Base-by-base conservation (phyloP, 2,329 filamentous ascomycete genomes). In the Alternaria brassicicola region DNA sequence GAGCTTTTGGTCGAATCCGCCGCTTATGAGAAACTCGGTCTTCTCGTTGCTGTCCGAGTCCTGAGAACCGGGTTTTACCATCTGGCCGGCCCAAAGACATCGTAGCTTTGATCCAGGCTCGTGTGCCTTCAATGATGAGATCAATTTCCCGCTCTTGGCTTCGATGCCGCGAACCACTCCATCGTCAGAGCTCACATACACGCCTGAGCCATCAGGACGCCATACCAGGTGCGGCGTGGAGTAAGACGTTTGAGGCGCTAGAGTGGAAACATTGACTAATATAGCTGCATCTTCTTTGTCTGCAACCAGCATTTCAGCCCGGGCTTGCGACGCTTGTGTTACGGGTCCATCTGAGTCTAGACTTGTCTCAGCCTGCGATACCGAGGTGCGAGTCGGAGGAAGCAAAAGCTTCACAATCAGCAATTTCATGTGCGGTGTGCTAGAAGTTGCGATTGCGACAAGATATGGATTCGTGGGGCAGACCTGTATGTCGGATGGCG, bases 181-280 rank as follows among this genome's bases (percentile, higher is more conserved):
- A 69, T 89, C 87, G 65, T 89, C 87, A 3, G 85, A 85, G 74
- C 87, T 89, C 12, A 89, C 85, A 81, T 85, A 89, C 0, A 89
- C 76, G 0, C 87, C 87, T 39, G 79, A 83, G 1, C 85, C 86
- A 69, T 87, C 82, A 2, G 86, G 85, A 25, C 87, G 76, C 87
- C 87, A 89, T 6, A 80, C 82, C 6, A 88, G 77, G 50, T 85
- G 82, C 7, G 86, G 86, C 6, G 86, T 89, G 21, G 85, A 87
- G 70, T 88, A 63, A n/a, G 61, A 39, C 28, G 86, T 88, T 69
- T 89, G 86, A n/a, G 86, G 85, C 19, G 87, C 84, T 65, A 87
- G 78, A 0, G 86, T 87, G 45, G 80, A 86, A 33, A 83, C 80
- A 57, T 87, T 85, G 13, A 88, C 80, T 30, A 82, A 67, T n/a